Evolutionary conservation across 2,329 filamentous ascomycete genomes (phyloP).

Genomic region (Penicillium sp.): DNA sequence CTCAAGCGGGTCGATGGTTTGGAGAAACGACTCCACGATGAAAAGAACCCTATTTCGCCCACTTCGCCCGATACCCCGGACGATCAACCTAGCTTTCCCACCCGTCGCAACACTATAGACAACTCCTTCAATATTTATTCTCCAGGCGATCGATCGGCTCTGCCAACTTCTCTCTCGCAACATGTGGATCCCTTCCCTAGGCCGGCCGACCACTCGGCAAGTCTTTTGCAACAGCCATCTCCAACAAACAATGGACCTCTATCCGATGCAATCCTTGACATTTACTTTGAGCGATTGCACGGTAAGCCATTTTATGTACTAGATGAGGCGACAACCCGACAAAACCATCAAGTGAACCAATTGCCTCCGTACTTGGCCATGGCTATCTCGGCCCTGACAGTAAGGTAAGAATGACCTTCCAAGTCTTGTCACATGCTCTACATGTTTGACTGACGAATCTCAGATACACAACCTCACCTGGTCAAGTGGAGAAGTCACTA

Average conservation of each 20-base stretch:
- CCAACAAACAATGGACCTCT: constrained; percentile 41
- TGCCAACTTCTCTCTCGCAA: constrained; percentile 16
- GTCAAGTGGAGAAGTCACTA: constrained; percentile 65
- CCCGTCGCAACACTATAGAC: constrained; percentile 22
- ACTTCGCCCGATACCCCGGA: constrained; percentile 40
- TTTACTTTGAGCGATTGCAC: constrained; percentile 76
- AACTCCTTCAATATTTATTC: constrained; percentile 18
- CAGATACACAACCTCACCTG: constrained; percentile 68
- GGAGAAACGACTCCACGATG: constrained; percentile 73
- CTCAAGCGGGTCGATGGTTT: constrained; percentile 81
- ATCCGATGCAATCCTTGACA: constrained; percentile 66
- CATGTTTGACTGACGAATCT: constrained; percentile 20
- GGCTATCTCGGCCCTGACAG: constrained; percentile 57
- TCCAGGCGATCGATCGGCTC: constrained; percentile 10
- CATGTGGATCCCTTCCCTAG: constrained; percentile 15
- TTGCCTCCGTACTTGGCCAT: constrained; percentile 53
- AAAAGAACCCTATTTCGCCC: constrained; percentile 49
- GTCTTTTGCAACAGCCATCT: constrained; percentile 13
- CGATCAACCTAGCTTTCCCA: constrained; percentile 13
- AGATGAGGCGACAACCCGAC: constrained; percentile 71
- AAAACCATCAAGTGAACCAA: constrained; percentile 67
- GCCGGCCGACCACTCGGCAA: constrained; percentile 13
- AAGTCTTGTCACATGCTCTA: constrained; percentile 17
- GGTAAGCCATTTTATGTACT: constrained; percentile 79
- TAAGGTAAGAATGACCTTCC: constrained; percentile 50